These are phyloP conservation scores for Oidiodendron maius DNA, from an alignment of 495 filamentous ascomycete genomes.

Conservation along the genomic window DNA sequence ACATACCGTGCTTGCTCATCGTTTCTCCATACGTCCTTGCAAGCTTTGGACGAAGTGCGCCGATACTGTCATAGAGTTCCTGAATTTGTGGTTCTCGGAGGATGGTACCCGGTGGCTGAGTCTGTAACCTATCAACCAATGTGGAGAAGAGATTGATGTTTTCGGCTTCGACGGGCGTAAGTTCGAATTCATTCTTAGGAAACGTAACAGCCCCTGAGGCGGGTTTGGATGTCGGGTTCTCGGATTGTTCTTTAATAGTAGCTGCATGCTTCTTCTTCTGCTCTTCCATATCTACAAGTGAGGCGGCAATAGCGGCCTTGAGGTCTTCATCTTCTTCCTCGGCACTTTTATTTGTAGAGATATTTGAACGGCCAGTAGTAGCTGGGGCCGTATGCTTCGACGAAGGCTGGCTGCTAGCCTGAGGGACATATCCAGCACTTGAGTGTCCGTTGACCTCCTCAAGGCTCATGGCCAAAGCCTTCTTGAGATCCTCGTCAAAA, in stretches of 20 bases:
- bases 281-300: constrained; percentile 95
- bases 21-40: constrained; percentile 97
- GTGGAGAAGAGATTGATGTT: constrained; percentile 97
- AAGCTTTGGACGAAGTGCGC: constrained; percentile 83
- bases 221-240: constrained; percentile 32
- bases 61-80: constrained; percentile 95
- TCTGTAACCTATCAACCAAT: constrained; percentile 88
- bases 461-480: constrained; percentile 90
- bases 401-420: constrained; percentile 36
- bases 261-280: constrained; percentile 89
- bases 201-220: constrained; percentile 39
- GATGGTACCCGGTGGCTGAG: constrained; percentile 92
- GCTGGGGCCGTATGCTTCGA: constrained; percentile 23
- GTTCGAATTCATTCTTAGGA: constrained; percentile 88
- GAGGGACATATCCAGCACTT: constrained; percentile 62
- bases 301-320: constrained; percentile 93
- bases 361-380: constrained; percentile 33
- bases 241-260: constrained; percentile 66
- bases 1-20: constrained; percentile 96
- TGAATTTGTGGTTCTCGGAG: constrained; percentile 95
- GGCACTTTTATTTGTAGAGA: constrained; percentile 36
- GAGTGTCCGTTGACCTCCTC: constrained; percentile 76
- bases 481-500: constrained; percentile 92
- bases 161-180: constrained; percentile 89
- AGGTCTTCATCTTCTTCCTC: constrained; percentile 90